Evolutionary conservation across 2,329 filamentous ascomycete species (phyloP), one percentile per base, ranked within the genome.

Genomic region (Epichloe sibirici): DNA sequence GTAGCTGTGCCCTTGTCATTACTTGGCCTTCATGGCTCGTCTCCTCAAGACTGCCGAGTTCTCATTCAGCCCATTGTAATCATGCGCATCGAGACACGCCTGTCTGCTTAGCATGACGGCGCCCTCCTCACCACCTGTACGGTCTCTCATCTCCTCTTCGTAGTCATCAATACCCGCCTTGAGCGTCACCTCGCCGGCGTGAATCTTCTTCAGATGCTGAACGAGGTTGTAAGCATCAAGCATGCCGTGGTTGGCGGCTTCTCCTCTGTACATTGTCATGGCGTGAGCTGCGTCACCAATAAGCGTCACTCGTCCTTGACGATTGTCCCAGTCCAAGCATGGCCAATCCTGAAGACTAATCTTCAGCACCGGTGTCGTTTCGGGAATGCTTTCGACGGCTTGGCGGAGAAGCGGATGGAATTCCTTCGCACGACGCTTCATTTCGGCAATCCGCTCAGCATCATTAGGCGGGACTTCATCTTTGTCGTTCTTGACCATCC

Each of bases 271-370:
- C 75, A 79, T 78, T 34, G 75, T 77, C 77, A 81, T 80, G n/a
- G 76, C 72, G 61, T 81, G 77, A 0, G 76, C 76, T 2, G 76
- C 72, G 59, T 81, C 78, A 3, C 78, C 77, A 4, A 72, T 66
- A 1, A 81, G 61, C 1, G 74, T 74, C 3, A 75, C 69, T 1
- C 67, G 64, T 3, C 74, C 75, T 42, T 62, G 59, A 12, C 58
- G 61, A 47, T 71, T 72, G 53, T 72, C 63, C 72, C 74, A 76
- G 6, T 62, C 59, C 2, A 62, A 63, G 28, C 61, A 65, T 0
- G 67, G 68, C 55, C 69, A 66, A 56, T 72, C 70, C 40, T 65
- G 62, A 3, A 69, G 54, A 3, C 64, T 63, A 3, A 71, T 63
- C 35, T 69, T 65, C 12, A 66, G 65, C 3, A 67, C 63, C 5